Percentiles rank a stretch among this genome's conserved stretches.
Evolutionary conservation across 257 asterid genomes (phyloP).

Genomic region (Penstemon eatonii): DNA sequence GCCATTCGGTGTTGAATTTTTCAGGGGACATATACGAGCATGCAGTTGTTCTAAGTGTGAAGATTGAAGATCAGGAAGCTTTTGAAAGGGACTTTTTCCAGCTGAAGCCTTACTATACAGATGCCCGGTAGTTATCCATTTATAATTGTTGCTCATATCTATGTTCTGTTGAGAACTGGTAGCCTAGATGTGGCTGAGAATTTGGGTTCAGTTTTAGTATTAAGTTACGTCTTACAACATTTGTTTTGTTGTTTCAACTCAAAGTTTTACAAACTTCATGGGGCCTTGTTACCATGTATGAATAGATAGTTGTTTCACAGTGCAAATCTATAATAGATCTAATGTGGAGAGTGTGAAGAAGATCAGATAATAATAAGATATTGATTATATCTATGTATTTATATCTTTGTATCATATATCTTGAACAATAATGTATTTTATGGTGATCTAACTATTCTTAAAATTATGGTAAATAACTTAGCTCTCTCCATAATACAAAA

Average conservation of each 20-base stretch:
- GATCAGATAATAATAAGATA: not conserved
- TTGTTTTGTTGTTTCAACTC: not conserved
- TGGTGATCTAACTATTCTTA: not conserved
- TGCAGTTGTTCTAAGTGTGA: constrained; percentile 86
- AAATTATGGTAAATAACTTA: not conserved
- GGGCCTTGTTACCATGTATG: not conserved
- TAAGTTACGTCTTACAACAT: not conserved
- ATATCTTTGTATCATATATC: not conserved
- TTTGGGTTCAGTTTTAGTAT: not conserved
- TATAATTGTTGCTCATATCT: not conserved
- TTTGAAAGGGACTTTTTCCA: constrained; percentile 95
- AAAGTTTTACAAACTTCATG: not conserved
- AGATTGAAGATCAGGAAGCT: constrained; percentile 86
- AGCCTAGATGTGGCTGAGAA: not conserved
- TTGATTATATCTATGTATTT: not conserved
- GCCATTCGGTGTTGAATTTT: not conserved
- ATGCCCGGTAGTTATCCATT: constrained; percentile 63
- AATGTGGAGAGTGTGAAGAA: not conserved
- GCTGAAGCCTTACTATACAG: constrained; percentile 91
- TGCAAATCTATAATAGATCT: not conserved
- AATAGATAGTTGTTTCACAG: not conserved
- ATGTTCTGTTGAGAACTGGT: not conserved
- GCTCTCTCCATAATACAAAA: not conserved
- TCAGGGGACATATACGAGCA: constrained; percentile 93
- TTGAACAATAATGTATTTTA: not conserved